Base-by-base conservation (phyloP, 208 protist genomes). In the Acanthamoeba sp. region DNA sequence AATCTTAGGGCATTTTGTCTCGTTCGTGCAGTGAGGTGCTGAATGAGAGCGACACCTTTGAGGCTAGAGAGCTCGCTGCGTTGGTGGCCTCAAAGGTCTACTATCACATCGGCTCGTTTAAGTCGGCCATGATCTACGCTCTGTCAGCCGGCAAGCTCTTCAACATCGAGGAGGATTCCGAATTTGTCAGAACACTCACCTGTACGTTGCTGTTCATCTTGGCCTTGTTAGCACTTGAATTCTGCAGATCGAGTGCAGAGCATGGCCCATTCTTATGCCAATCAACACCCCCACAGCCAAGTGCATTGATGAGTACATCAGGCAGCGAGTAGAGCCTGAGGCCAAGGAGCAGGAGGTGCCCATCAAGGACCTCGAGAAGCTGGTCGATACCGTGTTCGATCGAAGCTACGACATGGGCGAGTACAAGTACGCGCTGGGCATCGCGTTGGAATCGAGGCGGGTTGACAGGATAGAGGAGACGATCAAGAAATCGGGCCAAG, bases 41-140 rank as follows among this genome's bases (percentile, higher is more conserved):
- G 22, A 95, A 96, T 78, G 97, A 98, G 91, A 94, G 98, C 94
- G 73, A 95, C 50, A 91, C 29, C 52, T 98, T 98, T 93, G 27
- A 88, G 48, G 38, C 96, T 36, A 94, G 96, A 48, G 40, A 97
- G n/a, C 95, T 97, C 29, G 99, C 98, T 18, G 98, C 99, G 0
- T 96, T 99, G 5, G 97, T 99, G 42, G 97, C 98, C 1, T 98
- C 98, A 52, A 98, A 99, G 96, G 98, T 99, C 40, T 99, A 99
- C 96, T 99, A 99, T 96, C 99, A 99, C 95, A 97, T 99, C 29
- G 98, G 98, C 34, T 98, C 98, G 62, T 99, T 99, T 95, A 97
- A 98, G 89, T 98, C 99, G 66, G 98, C 99, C 16, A 98, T 99
- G 71, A 94, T 97, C 91, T 99, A 98, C 94, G 99, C 99, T 0